These are phyloP conservation scores for Kuraishia borneana DNA, from an alignment of 805 yeast species.

Conservation along the genomic window DNA sequence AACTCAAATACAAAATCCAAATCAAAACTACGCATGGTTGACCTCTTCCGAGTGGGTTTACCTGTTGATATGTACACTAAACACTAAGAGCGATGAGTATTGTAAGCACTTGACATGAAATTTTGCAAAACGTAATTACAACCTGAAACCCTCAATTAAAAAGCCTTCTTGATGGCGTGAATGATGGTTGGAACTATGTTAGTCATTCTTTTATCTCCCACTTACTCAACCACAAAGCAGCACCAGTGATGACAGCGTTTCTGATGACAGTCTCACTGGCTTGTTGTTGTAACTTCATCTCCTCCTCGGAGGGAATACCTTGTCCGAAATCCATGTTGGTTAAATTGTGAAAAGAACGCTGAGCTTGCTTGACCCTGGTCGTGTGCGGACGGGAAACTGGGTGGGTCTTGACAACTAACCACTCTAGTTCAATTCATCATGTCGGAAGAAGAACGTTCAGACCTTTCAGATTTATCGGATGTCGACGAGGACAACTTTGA, in stretches of 20 bases:
- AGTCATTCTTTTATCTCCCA: conserved; percentile 1
- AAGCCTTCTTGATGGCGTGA: conserved; percentile 42
- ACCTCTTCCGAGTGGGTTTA: too few relatives aligned
- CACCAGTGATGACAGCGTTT: conserved; percentile 52
- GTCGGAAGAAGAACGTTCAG: conserved; percentile 6
- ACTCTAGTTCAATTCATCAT: neutral
- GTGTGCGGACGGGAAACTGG: too few relatives aligned
- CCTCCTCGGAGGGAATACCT: conserved; percentile 38
- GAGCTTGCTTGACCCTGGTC: too few relatives aligned
- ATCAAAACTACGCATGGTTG: too few relatives aligned
- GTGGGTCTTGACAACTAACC: neutral
- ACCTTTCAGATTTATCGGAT: conserved; percentile 23
- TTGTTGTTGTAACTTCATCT: conserved; percentile 55
- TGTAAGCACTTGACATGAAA: too few relatives aligned
- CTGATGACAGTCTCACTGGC: conserved; percentile 47
- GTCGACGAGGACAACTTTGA: conserved; percentile 24
- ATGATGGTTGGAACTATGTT: conserved; percentile 32
- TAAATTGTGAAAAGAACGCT: too few relatives aligned
- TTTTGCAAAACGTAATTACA: neutral
- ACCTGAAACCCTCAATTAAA: conserved; percentile 14
- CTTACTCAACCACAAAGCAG: conserved; percentile 39
- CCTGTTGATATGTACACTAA: too few relatives aligned
- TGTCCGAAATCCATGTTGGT: conserved; percentile 18
- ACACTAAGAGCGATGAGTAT: too few relatives aligned
- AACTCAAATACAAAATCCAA: too few relatives aligned